Base-by-base conservation (phyloP, 768 basidiomycete genomes). In the Lepiota brunneoincarnata region DNA sequence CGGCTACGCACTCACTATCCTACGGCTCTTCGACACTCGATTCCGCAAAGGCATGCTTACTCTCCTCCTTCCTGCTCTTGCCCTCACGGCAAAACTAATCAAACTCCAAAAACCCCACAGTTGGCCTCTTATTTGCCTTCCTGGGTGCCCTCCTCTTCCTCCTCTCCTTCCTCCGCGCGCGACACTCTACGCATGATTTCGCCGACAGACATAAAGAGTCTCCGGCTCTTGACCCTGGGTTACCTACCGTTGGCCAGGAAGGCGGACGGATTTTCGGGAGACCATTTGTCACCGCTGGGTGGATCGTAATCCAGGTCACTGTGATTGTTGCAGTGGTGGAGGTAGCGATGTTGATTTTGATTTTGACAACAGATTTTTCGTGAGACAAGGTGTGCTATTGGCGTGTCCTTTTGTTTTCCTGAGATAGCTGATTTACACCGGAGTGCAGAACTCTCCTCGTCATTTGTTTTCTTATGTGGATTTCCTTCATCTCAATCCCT, bases 241-340 rank as follows among this genome's bases (percentile, higher is more conserved):
- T 44, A 70, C 82, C 4, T 72, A 86, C 86, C 1, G 74, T 77
- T 24, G 87, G 86, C 0, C 83, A 86, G 60, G 78, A 84, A 53
- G 73, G 75, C 26, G 76, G 74, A 42, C 77, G 86, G 0, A 73
- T 86, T 6, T 90, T 84, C 62, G 92, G 91, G 0, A 75, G 87
- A 11, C 88, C 89, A 1, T 93, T 93, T 63, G 66, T 85, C 15
- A 91, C 91, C 0, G 87, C 90, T 5, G 92, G 92, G n/a, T 80
- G 86, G 77, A 81, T 86, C 50, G 80, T 90, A 4, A 54, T 88
- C 2, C 71, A 76, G 11, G 80, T 92, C 6, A 75, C 84, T 0
- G 61, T 72, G 12, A 71, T 89, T 2, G 88, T 91, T 0, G 77
- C 80, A 1, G 71, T 71, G 0, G 79, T 88, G 15, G 89, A 92